Evolutionary conservation across 2,329 filamentous ascomycete genomes (phyloP).

Genomic region (Cercospora sp.): DNA sequence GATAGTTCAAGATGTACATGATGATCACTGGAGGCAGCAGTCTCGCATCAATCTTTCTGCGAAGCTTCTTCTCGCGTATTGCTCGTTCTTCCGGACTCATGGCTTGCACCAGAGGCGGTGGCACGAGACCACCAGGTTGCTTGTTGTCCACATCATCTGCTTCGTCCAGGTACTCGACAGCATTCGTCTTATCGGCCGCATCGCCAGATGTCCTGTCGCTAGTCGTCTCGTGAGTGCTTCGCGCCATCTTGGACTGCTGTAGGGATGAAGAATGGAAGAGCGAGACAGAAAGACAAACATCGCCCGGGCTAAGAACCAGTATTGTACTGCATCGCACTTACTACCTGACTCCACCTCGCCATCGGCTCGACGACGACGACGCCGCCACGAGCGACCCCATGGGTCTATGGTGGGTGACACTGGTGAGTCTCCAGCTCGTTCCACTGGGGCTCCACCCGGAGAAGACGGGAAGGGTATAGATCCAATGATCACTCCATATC

Average conservation of each 20-base stretch:
- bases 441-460: constrained; percentile 4
- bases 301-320: not conserved
- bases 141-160: constrained; percentile 23
- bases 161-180: constrained; percentile 26
- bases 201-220: constrained; percentile 26
- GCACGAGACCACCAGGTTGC: constrained; percentile 18
- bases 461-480: not conserved
- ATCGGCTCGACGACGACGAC: constrained; percentile 17
- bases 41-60: constrained; percentile 69
- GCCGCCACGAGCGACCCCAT: constrained; percentile 18
- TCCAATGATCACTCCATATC: not conserved
- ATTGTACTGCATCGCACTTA: constrained; percentile 17
- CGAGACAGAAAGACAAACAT: not conserved
- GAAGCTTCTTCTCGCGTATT: constrained; percentile 55
- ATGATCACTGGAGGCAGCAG: constrained; percentile 68
- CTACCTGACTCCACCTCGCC: constrained; percentile 23
- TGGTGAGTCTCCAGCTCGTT: constrained; percentile 3
- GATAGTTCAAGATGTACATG: constrained; percentile 76
- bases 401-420: constrained; percentile 5
- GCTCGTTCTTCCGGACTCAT: constrained; percentile 25
- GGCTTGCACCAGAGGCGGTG: constrained; percentile 20
- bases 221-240: constrained; percentile 18
- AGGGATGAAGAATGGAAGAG: not conserved
- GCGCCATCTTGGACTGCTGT: constrained; percentile 11
- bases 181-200: constrained; percentile 21